A percentile compares a stretch with the other conserved stretches of the same genome.
phyloP scores from a whole-genome alignment of 192 early-diverging fungal species.

The Backusella tuberculispora region DNA sequence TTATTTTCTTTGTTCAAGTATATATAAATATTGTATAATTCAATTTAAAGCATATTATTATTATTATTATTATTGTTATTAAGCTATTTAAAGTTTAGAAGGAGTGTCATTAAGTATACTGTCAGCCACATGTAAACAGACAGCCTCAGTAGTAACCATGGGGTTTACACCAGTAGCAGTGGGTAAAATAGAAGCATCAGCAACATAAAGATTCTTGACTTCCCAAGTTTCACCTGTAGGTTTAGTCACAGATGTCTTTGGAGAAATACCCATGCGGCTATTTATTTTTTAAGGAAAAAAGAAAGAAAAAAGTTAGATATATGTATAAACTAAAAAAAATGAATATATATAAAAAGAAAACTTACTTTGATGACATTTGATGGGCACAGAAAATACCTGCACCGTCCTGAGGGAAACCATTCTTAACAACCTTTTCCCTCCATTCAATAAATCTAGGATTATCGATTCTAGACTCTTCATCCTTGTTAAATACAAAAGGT shows the following conservation, averaged over 20 bases:
- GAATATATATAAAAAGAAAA: not conserved
- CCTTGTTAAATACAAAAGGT: slow-evolving; percentile 35
- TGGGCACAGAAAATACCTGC: slow-evolving; percentile 58
- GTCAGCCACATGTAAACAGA: slow-evolving; percentile 42
- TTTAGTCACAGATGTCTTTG: slow-evolving; percentile 58
- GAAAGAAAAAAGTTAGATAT: not conserved
- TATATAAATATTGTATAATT: not conserved
- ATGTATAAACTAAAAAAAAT: not conserved
- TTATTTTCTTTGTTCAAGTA: not conserved
- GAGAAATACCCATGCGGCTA: slow-evolving; percentile 66
- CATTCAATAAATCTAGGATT: slow-evolving; percentile 37
- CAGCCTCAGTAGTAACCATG: slow-evolving; percentile 51
- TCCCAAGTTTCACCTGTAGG: slow-evolving; percentile 77
- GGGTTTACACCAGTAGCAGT: slow-evolving; percentile 75
- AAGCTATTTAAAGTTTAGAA: slow-evolving; percentile 11
- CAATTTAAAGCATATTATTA: too few relatives aligned
- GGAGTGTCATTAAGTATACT: slow-evolving; percentile 23
- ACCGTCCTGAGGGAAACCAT: slow-evolving; percentile 39
- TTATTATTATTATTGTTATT: not conserved
- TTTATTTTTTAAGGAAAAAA: not conserved
- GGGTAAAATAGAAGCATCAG: slow-evolving; percentile 73
- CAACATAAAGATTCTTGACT: slow-evolving; percentile 71
- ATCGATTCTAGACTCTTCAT: slow-evolving; percentile 43
- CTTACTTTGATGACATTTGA: slow-evolving; percentile 68
- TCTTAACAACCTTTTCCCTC: slow-evolving; percentile 33